Percentiles rank a stretch among this genome's conserved stretches.
phyloP scores from a whole-genome alignment of 2,329 filamentous ascomycete genomes.

The Phyllosticta capitalensis region DNA sequence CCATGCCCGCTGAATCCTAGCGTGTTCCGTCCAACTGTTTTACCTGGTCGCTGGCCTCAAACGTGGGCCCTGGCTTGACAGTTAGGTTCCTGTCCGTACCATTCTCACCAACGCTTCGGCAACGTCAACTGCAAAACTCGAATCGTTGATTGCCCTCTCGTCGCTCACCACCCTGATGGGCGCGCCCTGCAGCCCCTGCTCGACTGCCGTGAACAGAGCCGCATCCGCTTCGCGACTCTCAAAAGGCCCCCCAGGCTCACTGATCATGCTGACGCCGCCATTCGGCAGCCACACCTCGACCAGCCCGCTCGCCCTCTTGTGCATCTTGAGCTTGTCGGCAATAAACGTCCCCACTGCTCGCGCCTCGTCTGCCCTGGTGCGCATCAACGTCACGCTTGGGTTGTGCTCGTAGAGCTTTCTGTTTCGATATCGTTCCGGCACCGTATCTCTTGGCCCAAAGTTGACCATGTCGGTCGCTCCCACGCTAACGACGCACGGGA shows the following conservation, averaged over 20 bases:
- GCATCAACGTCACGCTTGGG: conserved; percentile 55
- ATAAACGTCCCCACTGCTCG: conserved; percentile 47
- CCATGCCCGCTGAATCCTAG: background rate
- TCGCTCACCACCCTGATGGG: conserved; percentile 43
- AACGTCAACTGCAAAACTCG: conserved; percentile 39
- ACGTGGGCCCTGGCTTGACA: background rate
- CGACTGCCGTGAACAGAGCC: conserved; percentile 39
- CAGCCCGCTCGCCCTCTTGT: conserved; percentile 28
- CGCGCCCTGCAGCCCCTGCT: conserved; percentile 38
- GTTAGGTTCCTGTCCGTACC: conserved; percentile 15
- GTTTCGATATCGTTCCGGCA: conserved; percentile 45
- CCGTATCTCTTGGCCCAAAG: conserved; percentile 47
- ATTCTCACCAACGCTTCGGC: conserved; percentile 33
- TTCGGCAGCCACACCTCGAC: conserved; percentile 51
- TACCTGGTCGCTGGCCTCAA: background rate
- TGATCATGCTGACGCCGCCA: conserved; percentile 53
- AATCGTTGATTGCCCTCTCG: conserved; percentile 45
- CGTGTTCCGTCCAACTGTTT: background rate
- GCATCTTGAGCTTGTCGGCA: conserved; percentile 40
- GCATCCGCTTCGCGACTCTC: conserved; percentile 40
- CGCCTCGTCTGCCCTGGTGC: conserved; percentile 52
- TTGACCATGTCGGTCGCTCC: conserved; percentile 45
- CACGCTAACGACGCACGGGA: conserved; percentile 46
- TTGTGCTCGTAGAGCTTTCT: conserved; percentile 56
- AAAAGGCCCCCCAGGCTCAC: conserved; percentile 45